Evolutionary conservation across 108 stramenopile genomes (phyloP).

Genomic region (Bacterosira constricta): DNA sequence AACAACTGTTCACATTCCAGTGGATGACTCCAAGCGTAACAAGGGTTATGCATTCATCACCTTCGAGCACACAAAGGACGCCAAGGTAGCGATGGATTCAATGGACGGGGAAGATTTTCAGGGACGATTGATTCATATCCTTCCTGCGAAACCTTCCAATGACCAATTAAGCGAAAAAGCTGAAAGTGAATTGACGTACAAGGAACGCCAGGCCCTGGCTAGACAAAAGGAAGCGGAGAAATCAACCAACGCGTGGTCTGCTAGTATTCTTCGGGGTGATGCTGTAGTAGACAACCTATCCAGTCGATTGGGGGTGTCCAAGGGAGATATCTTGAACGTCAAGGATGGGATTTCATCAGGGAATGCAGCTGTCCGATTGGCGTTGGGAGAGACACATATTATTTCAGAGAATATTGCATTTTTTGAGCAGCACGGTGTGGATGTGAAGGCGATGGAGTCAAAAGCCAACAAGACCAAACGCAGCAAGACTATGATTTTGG

Average conservation of each 20-base stretch:
- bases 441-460: conserved; percentile 84
- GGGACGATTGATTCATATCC: conserved; percentile 87
- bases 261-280: conserved; percentile 94
- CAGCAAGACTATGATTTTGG: conserved; percentile 87
- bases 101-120: conserved; percentile 85
- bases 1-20: conserved; percentile 90
- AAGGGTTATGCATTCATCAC: conserved; percentile 97
- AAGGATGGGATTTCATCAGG: conserved; percentile 87
- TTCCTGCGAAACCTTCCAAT: conserved; percentile 69
- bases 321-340: conserved; percentile 91
- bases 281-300: conserved; percentile 95
- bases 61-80: conserved; percentile 62
- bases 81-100: conserved; percentile 57
- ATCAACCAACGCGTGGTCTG: conserved; percentile 85
- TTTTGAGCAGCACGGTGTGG: conserved; percentile 89
- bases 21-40: conserved; percentile 86
- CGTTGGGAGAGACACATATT: conserved; percentile 95
- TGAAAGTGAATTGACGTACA: conserved; percentile 66
- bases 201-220: conserved; percentile 86
- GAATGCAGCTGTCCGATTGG: conserved; percentile 92
- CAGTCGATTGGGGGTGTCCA: conserved; percentile 81
- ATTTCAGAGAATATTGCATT: conserved; percentile 93
- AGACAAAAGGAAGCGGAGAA: conserved; percentile 82
- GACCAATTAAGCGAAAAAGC: conserved; percentile 23
- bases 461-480: conserved; percentile 51